phyloP scores from a whole-genome alignment of 148 eudicot species.

The Suaeda aralocaspica region DNA sequence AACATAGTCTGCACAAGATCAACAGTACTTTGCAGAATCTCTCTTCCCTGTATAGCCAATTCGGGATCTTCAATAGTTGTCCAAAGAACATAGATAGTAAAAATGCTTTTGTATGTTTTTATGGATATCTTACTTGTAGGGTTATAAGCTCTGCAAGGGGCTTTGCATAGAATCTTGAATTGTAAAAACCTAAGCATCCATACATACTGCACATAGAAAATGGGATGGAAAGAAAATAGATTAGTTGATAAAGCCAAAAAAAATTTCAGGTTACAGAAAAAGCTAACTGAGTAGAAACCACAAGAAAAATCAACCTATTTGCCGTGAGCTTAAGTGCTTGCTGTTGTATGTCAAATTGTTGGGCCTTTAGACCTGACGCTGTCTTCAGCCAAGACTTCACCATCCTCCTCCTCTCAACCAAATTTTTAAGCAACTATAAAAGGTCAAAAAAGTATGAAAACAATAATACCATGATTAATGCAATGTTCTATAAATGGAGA shows the following conservation, averaged over 20 bases:
- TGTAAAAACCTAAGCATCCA: conserved; percentile 96
- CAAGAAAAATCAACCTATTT: conserved; percentile 55
- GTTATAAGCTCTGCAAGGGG: conserved; percentile 95
- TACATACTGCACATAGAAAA: conserved; percentile 65
- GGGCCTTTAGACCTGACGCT: conserved; percentile 75
- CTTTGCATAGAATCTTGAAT: conserved; percentile 95
- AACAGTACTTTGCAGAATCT: conserved; percentile 92
- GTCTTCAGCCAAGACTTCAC: conserved; percentile 70
- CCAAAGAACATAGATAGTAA: neutral
- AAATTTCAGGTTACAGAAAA: neutral
- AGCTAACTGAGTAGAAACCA: neutral
- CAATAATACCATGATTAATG: too few species aligned
- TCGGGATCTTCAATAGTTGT: conserved; percentile 4
- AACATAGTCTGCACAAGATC: conserved; percentile 83
- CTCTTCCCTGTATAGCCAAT: conserved; percentile 70
- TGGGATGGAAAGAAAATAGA: too few species aligned
- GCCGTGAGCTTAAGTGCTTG: conserved; percentile 98
- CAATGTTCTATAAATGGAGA: neutral
- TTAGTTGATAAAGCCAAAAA: neutral
- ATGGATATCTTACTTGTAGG: conserved; percentile 44
- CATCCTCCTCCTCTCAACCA: conserved; percentile 84
- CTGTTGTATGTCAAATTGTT: conserved; percentile 86
- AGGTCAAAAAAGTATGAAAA: neutral
- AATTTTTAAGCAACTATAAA: conserved; percentile 64
- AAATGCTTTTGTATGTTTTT: neutral